Conservation (phyloP, 257 asterid species). For the Capsicum pubescens region DNA sequence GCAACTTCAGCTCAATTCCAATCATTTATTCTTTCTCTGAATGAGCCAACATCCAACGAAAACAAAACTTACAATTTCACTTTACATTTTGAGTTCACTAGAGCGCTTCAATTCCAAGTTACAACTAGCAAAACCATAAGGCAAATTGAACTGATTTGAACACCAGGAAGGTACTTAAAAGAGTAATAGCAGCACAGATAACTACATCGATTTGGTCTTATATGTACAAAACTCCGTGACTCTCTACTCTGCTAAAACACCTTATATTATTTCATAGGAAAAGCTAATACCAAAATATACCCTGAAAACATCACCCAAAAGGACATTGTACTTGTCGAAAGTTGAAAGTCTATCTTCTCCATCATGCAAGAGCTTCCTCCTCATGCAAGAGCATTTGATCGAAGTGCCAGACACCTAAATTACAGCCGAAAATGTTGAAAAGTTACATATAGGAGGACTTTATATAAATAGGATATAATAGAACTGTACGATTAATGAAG, state of each 20-base stretch:
- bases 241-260: background rate
- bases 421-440: slow-evolving; percentile 25
- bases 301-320: background rate
- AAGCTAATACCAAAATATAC: background rate
- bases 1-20: background rate
- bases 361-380: slow-evolving; percentile 36
- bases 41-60: background rate
- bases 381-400: slow-evolving; percentile 50
- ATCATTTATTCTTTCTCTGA: background rate
- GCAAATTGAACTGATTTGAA: background rate
- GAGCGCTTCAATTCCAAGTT: background rate
- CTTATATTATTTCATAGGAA: background rate
- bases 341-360: background rate
- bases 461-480: too few species aligned
- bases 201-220: slow-evolving; percentile 20
- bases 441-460: background rate
- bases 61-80: background rate
- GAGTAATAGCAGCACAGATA: background rate
- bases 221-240: background rate
- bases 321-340: background rate
- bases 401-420: slow-evolving; percentile 54
- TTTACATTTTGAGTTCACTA: background rate
- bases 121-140: background rate
- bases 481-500: background rate
- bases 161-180: background rate